Percentiles rank a stretch among this genome's conserved stretches.
phyloP scores from a whole-genome alignment of 768 basidiomycete genomes.

The Boletus insuetus region DNA sequence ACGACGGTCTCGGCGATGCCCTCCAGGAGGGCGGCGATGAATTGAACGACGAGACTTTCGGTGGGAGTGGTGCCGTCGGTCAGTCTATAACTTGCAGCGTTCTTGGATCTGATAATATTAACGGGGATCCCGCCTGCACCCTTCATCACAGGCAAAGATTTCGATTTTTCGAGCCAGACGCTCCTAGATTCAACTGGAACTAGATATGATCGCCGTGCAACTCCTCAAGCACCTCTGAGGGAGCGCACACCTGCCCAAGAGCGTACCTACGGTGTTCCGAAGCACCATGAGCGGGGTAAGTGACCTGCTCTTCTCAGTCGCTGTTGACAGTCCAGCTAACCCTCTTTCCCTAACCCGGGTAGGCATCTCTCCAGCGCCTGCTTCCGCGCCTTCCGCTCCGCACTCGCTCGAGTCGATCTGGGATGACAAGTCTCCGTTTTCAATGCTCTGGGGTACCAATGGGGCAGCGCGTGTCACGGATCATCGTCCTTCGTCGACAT shows the following conservation, averaged over 20 bases:
- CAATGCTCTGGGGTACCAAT: slow-evolving; percentile 56
- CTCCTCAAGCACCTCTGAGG: slow-evolving; percentile 23
- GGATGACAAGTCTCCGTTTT: slow-evolving; percentile 79
- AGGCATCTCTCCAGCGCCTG: slow-evolving; percentile 37
- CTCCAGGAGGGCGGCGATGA: slow-evolving; percentile 91
- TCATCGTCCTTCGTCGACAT: slow-evolving; percentile 26
- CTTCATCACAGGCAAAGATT: slow-evolving; percentile 71
- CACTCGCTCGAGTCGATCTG: slow-evolving; percentile 72
- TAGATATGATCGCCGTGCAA: slow-evolving; percentile 17
- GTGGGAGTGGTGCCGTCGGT: slow-evolving; percentile 69
- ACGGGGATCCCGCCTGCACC: background rate
- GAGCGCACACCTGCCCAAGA: slow-evolving; percentile 31
- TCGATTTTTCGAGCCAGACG: slow-evolving; percentile 70
- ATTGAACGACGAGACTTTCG: slow-evolving; percentile 97
- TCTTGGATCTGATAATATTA: slow-evolving; percentile 16
- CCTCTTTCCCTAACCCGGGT: slow-evolving; percentile 10
- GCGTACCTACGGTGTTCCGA: slow-evolving; percentile 13
- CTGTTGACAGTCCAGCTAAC: slow-evolving; percentile 5
- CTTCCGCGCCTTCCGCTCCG: slow-evolving; percentile 20
- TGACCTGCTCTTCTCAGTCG: slow-evolving; percentile 7
- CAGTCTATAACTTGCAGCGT: slow-evolving; percentile 31
- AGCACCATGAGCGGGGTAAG: slow-evolving; percentile 30
- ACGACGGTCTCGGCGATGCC: slow-evolving; percentile 85
- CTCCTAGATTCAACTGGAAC: slow-evolving; percentile 25
- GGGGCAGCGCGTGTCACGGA: slow-evolving; percentile 44